Percentiles rank a stretch among this genome's conserved stretches.
Conservation (phyloP, 441 rosid species). For the Lepidium campestre region DNA sequence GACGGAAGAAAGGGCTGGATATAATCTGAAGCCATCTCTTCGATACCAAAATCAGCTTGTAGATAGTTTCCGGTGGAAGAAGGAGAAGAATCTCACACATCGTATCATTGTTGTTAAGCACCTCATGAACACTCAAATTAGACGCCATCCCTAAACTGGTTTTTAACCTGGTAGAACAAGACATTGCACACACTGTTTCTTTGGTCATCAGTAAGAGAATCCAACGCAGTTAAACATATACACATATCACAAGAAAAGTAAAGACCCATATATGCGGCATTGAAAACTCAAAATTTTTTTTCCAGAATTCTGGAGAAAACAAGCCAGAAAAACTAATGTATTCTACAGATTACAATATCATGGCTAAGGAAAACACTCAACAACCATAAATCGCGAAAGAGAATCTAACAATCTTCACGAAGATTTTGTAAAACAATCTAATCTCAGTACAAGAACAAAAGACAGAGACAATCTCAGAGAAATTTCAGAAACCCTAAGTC, state of each 20-base stretch:
- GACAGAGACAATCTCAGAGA: neutral
- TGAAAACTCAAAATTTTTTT: neutral
- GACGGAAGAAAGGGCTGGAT: conserved; percentile 40
- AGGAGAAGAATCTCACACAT: conserved; percentile 40
- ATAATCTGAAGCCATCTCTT: conserved; percentile 54
- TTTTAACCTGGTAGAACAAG: conserved; percentile 15
- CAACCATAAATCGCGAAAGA: neutral
- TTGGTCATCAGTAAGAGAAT: conserved; percentile 9
- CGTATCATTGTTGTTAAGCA: conserved; percentile 40
- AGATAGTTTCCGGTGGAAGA: conserved; percentile 42
- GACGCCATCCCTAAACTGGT: conserved; percentile 14
- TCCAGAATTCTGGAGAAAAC: neutral
- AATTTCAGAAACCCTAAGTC: neutral
- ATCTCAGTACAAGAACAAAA: neutral
- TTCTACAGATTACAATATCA: neutral
- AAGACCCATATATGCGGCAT: neutral
- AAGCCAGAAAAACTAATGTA: neutral
- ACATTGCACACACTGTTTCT: conserved; percentile 14
- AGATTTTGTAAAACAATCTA: neutral
- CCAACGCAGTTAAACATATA: neutral
- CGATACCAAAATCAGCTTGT: conserved; percentile 37
- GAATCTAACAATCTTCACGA: neutral
- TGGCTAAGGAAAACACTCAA: neutral
- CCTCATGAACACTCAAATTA: conserved; percentile 24
- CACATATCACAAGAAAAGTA: neutral